Evolutionary conservation across 2,329 filamentous ascomycete species (phyloP), one percentile per base, ranked within the genome.

Genomic region (Mycosphaerelloides madeirae): DNA sequence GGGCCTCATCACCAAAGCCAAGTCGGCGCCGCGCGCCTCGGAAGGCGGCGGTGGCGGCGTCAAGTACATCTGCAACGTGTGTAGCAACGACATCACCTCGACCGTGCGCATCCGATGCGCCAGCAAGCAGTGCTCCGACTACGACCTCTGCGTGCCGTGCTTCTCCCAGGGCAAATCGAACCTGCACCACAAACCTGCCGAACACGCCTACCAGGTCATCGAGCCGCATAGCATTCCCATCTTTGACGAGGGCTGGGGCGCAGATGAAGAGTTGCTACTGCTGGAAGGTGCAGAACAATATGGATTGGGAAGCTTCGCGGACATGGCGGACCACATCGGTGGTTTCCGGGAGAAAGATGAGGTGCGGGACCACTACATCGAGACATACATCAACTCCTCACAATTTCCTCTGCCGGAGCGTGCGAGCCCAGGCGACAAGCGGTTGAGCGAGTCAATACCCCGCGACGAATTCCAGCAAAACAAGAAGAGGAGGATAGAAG

Each of bases 141-240:
- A 96, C 66, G 93, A 98, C 65, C 82, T 98, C 41, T 98, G 93
- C 65, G 93, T 98, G 29, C 84, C 87, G 42, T 98, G 93, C 69
- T 98, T 98, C 67, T 78, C 87, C 28, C 83, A 85, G 54, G 91
- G 88, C 52, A 80, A 87, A 59, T 76, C 79, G 35, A 87, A 87
- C 51, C 86, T 87, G 58, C 83, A 85, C 44, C 93, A 98, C 66
- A 83, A 94, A 55, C 91, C 93, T 6, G 78, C 82, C 4, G 86
- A 85, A 11, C 93, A 98, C 68, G 76, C 87, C 12, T 98, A 84
- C 66, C 85, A 87, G 52, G 93, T 98, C 28, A 96, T 98, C 54
- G 93, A 98, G 66, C 93, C 97, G 61, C 95, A 98, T 63, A 96
- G 91, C 0, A 95, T 98, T 38, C 93, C 93, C 1, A 97, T 98